A percentile compares a stretch with the other conserved stretches of the same genome.
phyloP scores from a whole-genome alignment of 129 eudicot genomes.

The Deinandra increscens region DNA sequence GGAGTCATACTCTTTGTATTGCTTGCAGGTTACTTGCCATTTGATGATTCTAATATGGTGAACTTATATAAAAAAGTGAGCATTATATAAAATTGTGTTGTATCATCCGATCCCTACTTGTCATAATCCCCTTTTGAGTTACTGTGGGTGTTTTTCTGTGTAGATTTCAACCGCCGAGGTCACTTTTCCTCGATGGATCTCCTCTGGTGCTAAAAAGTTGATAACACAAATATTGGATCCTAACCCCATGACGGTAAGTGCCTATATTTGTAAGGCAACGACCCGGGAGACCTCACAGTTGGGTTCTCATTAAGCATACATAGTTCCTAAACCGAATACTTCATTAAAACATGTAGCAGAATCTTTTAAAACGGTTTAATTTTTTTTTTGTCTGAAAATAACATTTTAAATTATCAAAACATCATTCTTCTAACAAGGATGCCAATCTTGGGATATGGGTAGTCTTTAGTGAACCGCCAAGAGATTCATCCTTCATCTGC shows the following conservation, averaged over 20 bases:
- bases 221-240: constrained; percentile 81
- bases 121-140: constrained; percentile 14
- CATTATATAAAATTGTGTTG: constrained; percentile 14
- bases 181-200: constrained; percentile 94
- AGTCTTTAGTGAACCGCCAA: too few relatives aligned
- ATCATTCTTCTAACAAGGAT: too few relatives aligned
- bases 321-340: too few relatives aligned
- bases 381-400: too few relatives aligned
- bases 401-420: too few relatives aligned
- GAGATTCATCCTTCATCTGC: too few relatives aligned
- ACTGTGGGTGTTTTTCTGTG: constrained; percentile 5
- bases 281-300: too few relatives aligned
- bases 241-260: constrained; percentile 74
- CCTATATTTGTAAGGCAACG: too few relatives aligned
- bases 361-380: too few relatives aligned
- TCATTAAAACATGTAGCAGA: too few relatives aligned
- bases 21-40: constrained; percentile 99
- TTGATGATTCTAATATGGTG: constrained; percentile 93
- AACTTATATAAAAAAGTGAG: constrained; percentile 94
- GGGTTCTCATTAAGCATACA: too few relatives aligned
- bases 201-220: constrained; percentile 72
- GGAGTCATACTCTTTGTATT: constrained; percentile 94
- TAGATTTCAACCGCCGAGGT: constrained; percentile 86
- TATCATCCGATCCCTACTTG: neutral
- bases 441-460: too few relatives aligned